Base-by-base conservation (phyloP, 225 moss, liverwort and hornwort genomes). In the Polytrichum commune region DNA sequence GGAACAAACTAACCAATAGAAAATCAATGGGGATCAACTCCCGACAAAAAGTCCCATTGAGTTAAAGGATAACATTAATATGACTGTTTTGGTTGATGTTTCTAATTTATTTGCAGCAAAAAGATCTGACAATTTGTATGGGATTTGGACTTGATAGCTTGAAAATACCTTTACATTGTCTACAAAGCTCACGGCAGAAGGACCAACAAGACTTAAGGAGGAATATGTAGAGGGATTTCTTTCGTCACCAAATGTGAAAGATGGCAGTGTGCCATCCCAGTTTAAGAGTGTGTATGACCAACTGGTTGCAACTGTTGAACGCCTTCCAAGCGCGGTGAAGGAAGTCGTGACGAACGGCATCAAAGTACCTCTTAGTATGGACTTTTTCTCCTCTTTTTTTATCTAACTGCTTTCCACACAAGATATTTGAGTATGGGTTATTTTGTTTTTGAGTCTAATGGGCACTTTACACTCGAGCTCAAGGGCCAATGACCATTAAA, bases 141-240 rank as follows among this genome's bases (percentile, higher is more conserved):
- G 53, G 53, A 5, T 70, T 29, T 80, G 71, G 67, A 63, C 64
- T 79, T 5, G 32, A 32, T 75, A 95, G 95, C 72, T 96, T 19
- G 92, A 93, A 67, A 92, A 82, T 75, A 86, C 79, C 54, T 84
- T 93, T 65, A 85, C 79, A 16, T 77, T 96, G 71, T 79, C 84
- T 30, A 88, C 96, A 22, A 93, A 85, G 72, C 72, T 96, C 30
- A 80, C 74, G 53, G 92, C 85, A 0, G 88, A 89, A 70, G 96
- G 96, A 62, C 79, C 93, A 63, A 60, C 88, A 60, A 89, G 83
- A 72, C 27, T 96, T 71, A 93, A 88, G 74, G 96, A 96, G 86
- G 96, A 96, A 63, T 96, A 93, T 72, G 80, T 92, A 64, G 92
- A 96, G 71, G 96, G 93, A 29, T 46, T 78, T 29, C 60, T 96